Evolutionary conservation across 2,329 filamentous ascomycete genomes (phyloP).

Genomic region (Calcarisporium arbuscula): DNA sequence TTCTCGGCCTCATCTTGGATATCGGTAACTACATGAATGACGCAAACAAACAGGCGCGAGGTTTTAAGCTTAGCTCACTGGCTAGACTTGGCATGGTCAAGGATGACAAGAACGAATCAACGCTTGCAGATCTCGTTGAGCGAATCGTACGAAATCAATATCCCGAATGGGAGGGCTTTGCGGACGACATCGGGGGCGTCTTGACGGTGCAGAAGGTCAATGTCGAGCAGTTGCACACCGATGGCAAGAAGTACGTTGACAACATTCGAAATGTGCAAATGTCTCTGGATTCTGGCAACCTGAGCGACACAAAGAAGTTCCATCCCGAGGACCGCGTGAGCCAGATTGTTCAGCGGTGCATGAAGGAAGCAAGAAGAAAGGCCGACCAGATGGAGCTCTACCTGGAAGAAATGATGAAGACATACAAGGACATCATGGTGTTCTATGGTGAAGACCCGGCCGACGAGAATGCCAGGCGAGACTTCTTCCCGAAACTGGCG

Average conservation of each 20-base stretch:
- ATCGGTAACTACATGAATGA: conserved; percentile 99
- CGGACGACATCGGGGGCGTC: conserved; percentile 76
- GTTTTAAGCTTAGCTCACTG: conserved; percentile 95
- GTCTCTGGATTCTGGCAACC: conserved; percentile 85
- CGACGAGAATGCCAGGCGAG: conserved; percentile 87
- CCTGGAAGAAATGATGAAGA: conserved; percentile 83
- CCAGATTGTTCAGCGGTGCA: conserved; percentile 82
- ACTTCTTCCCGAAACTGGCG: conserved; percentile 93
- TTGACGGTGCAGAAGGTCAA: conserved; percentile 82
- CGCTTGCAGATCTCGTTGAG: conserved; percentile 91
- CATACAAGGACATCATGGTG: conserved; percentile 90
- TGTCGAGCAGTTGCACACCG: conserved; percentile 80
- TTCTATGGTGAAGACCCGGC: conserved; percentile 92
- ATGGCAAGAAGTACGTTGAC: conserved; percentile 88
- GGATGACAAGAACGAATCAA: conserved; percentile 97
- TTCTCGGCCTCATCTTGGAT: conserved; percentile 90
- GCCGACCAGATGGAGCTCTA: conserved; percentile 94
- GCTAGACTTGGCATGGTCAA: conserved; percentile 95
- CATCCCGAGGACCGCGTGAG: conserved; percentile 94
- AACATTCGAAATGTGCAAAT: conserved; percentile 92
- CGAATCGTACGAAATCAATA: conserved; percentile 95
- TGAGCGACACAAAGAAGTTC: conserved; percentile 96
- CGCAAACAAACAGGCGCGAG: conserved; percentile 93
- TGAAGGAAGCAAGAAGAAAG: conserved; percentile 96
- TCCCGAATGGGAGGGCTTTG: conserved; percentile 87